These are phyloP conservation scores for Raphidocelis subcapitata DNA, from an alignment of 139 green algal genomes.

Conservation along the genomic window DNA sequence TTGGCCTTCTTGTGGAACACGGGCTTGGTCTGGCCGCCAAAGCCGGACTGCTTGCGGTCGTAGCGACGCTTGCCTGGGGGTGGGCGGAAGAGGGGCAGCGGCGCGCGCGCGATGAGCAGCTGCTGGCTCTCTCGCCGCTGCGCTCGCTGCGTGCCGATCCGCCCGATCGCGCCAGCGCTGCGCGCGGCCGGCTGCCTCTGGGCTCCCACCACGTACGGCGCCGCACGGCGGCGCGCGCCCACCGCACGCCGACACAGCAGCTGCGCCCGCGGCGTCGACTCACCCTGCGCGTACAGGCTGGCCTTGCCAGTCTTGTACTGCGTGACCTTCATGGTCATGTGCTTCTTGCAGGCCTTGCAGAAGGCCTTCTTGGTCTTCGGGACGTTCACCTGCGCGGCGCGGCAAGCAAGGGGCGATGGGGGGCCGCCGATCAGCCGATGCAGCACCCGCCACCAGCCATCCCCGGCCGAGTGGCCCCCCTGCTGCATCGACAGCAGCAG, in stretches of 20 bases:
- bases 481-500: no score
- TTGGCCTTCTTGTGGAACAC: constrained; percentile 99
- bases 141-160: no score
- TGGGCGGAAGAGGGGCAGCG: not conserved
- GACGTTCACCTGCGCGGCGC: constrained; percentile 94
- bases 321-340: constrained; percentile 98
- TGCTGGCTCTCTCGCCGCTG: no score
- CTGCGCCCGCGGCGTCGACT: not conserved
- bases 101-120: no score
- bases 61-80: constrained; percentile 96
- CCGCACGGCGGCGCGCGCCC: no score
- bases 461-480: no score
- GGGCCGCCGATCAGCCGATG: no score
- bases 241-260: not conserved
- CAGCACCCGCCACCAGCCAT: no score
- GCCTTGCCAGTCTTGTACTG: constrained; percentile 99
- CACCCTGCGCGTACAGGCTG: constrained; percentile 92
- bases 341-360: constrained; percentile 98
- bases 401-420: no score
- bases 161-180: no score
- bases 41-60: constrained; percentile 98
- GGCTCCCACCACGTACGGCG: no score
- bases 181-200: no score
- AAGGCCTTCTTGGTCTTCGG: constrained; percentile 98
- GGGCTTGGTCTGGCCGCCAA: constrained; percentile 99